A percentile compares a stretch with the other conserved stretches of the same genome.
These are phyloP conservation scores for Phytophthora meadii DNA, from an alignment of 352 stramenopile species.

Conservation along the genomic window DNA sequence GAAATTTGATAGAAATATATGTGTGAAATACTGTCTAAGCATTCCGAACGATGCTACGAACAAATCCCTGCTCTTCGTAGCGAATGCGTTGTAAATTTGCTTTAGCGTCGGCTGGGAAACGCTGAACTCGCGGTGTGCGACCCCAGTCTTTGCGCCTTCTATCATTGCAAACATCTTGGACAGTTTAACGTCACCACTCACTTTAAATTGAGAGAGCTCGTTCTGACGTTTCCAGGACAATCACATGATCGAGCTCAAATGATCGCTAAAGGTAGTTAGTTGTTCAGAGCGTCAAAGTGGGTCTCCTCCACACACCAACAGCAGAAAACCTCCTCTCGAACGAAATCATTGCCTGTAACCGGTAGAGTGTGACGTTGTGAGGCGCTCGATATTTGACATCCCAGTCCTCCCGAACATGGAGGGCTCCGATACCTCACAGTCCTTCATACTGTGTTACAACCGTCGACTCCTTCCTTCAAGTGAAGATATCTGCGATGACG, in stretches of 20 bases:
- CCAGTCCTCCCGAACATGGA: conserved; percentile 9
- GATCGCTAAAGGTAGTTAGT: conserved; percentile 32
- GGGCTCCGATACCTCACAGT: conserved; percentile 60
- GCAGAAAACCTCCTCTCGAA: conserved; percentile 48
- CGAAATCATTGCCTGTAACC: conserved; percentile 58
- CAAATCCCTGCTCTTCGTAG: conserved; percentile 41
- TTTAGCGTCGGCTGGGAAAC: conserved; percentile 86
- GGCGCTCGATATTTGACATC: conserved; percentile 41
- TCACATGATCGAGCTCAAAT: conserved; percentile 26
- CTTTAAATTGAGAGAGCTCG: conserved; percentile 50
- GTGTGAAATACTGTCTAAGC: conserved; percentile 5
- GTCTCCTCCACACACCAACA: conserved; percentile 68
- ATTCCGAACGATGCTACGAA: conserved; percentile 18
- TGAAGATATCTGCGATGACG: conserved; percentile 78
- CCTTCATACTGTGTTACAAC: conserved; percentile 87
- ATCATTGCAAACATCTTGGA: conserved; percentile 74
- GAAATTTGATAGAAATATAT: too few species aligned
- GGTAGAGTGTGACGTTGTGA: conserved; percentile 53
- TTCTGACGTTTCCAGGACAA: conserved; percentile 64
- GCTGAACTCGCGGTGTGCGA: conserved; percentile 81
- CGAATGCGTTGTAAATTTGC: conserved; percentile 91
- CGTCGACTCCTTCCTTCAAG: conserved; percentile 56
- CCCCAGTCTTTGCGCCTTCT: conserved; percentile 48
- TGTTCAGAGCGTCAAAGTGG: conserved; percentile 39
- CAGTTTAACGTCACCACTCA: conserved; percentile 65